A percentile compares a stretch with the other conserved stretches of the same genome.
phyloP scores from a whole-genome alignment of 495 filamentous ascomycete genomes.

The Cenococcum geophilum region DNA sequence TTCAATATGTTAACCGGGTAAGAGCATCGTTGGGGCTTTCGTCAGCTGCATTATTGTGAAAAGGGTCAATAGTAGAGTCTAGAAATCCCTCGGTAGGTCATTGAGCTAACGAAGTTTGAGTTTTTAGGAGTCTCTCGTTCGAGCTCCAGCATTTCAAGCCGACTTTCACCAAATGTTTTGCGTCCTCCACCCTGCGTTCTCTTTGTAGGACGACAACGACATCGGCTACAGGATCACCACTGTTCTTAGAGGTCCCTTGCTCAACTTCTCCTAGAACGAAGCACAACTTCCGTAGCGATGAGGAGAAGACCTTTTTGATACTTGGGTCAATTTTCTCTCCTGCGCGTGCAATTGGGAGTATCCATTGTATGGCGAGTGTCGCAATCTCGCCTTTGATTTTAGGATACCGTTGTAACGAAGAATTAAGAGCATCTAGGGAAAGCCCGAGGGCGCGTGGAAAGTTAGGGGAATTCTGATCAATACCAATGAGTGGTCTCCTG shows the following conservation, averaged over 20 bases:
- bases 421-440: constrained; percentile 55
- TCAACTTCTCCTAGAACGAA: constrained; percentile 12
- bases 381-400: constrained; percentile 14
- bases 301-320: constrained; percentile 21
- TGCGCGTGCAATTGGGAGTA: constrained; percentile 14
- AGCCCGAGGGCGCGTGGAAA: constrained; percentile 68
- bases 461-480: constrained; percentile 54
- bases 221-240: constrained; percentile 15
- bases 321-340: constrained; percentile 12
- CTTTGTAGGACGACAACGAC: not conserved
- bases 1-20: too few relatives aligned
- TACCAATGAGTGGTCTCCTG: constrained; percentile 60
- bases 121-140: constrained; percentile 15
- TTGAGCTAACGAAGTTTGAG: constrained; percentile 9
- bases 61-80: too few relatives aligned
- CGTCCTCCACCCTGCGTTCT: not conserved
- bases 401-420: constrained; percentile 18
- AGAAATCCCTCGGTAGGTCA: constrained; percentile 4
- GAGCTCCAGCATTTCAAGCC: constrained; percentile 15
- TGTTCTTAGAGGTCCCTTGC: not conserved
- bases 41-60: too few relatives aligned
- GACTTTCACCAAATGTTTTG: constrained; percentile 2
- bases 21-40: too few relatives aligned
- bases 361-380: constrained; percentile 17
- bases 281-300: constrained; percentile 23